Evolutionary conservation across 2,329 filamentous ascomycete species (phyloP).

Genomic region (Botrytis hyacinthi): DNA sequence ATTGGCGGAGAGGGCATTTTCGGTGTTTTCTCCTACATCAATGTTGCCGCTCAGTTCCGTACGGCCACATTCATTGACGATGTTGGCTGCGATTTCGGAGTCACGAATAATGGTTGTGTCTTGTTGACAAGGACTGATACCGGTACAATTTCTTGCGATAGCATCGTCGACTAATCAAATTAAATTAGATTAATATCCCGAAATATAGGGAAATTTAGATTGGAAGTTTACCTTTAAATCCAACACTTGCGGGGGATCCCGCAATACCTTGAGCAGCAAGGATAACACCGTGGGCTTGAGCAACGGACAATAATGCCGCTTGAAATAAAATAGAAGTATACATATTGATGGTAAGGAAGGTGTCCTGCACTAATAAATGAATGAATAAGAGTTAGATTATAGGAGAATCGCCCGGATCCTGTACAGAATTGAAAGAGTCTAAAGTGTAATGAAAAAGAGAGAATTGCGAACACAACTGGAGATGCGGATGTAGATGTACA

Average conservation of each 20-base stretch:
- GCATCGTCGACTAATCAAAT: conserved; percentile 46
- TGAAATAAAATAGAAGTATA: conserved; percentile 15
- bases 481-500: conserved; percentile 10
- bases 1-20: conserved; percentile 48
- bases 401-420: conserved; percentile 22
- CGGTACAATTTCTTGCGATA: conserved; percentile 61
- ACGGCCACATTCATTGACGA: conserved; percentile 60
- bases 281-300: conserved; percentile 16
- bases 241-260: conserved; percentile 13
- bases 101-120: conserved; percentile 63
- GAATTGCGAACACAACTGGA: neutral
- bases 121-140: conserved; percentile 64
- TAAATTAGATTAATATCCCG: neutral
- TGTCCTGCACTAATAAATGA: conserved; percentile 21
- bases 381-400: conserved; percentile 15
- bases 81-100: conserved; percentile 50
- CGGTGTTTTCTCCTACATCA: conserved; percentile 56
- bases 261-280: conserved; percentile 16
- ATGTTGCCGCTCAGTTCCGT: conserved; percentile 61
- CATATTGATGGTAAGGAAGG: conserved; percentile 13
- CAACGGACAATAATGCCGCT: conserved; percentile 13
- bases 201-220: neutral
- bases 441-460: neutral
- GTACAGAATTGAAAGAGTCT: conserved; percentile 5
- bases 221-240: conserved; percentile 11